Evolutionary conservation across 2,329 filamentous ascomycete genomes (phyloP).

Genomic region (Arthroderma sp.): DNA sequence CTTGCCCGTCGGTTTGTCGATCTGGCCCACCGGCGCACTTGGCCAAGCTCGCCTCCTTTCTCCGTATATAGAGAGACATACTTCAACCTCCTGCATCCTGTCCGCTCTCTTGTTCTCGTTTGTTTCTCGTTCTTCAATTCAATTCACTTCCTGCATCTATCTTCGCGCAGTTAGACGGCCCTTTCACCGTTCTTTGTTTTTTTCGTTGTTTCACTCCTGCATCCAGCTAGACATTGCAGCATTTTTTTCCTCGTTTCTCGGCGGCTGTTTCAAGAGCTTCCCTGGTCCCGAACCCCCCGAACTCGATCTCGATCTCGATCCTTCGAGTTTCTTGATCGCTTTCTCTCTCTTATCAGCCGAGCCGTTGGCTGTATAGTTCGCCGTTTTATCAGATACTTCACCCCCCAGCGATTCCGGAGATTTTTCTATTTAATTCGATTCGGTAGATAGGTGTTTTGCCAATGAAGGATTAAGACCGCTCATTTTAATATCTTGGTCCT

Average conservation of each 20-base stretch:
- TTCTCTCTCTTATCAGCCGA: neutral
- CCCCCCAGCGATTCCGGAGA: too few relatives aligned
- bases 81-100: neutral
- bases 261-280: neutral
- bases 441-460: neutral
- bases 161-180: neutral
- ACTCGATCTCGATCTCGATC: neutral
- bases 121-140: neutral
- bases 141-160: neutral
- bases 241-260: neutral
- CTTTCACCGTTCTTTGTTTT: neutral
- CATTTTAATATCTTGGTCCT: slow-evolving; percentile 5
- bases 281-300: neutral
- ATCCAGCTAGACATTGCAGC: neutral
- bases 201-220: neutral
- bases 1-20: neutral
- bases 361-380: neutral
- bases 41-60: neutral
- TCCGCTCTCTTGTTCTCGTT: neutral
- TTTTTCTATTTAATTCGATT: neutral
- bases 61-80: neutral
- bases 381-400: neutral
- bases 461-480: neutral
- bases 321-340: neutral
- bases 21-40: neutral